Base-by-base conservation (phyloP, 208 protist genomes). In the Leishmania martiniquensis region DNA sequence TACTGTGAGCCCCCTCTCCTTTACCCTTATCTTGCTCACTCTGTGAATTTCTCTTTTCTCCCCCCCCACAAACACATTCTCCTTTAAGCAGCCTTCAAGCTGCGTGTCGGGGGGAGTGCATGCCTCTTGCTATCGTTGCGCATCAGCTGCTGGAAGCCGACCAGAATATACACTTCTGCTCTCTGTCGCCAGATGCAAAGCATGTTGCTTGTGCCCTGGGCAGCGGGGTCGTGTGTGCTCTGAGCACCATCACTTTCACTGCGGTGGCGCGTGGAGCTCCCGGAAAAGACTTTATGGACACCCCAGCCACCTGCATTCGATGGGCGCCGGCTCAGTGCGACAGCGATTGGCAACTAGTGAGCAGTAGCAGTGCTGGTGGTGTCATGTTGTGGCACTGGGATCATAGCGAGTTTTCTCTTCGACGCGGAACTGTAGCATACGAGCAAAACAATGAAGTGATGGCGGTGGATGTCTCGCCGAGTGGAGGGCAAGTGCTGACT, bases 401-500 rank as follows among this genome's bases (percentile, higher is more conserved):
- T 71, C 76, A 72, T 22, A 42, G 52, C 12, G 59, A 70, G 20
- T 25, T 86, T 20, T 70, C 90, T 6, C 74, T 83, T 2, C 70
- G 44, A 42, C 78, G 85, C 6, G 75, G 79, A 34, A 52, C 57
- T 22, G 57, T 22, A 12, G 76, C 86, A 10, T 55, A 59, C 32
- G 93, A 98, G 65, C 45, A 79, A 5, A 78, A 79, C 0, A 98
- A 98, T 76, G 92, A 98, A 69, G 87, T 91, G 4, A 85, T 82
- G 45, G 80, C 83, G 5, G 51, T 97, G 4, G 93, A 96, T 51
- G 89, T 96, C 51, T 87, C 84, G 1, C 71, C 78, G 0, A 85
- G 86, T 54, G 90, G 89, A 2, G 75, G 75, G 10, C 55, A 54
- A 7, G 86, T 98, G 69, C 57, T 95, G 25, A 96, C 94, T 2